These are phyloP conservation scores for Myochromella boudieri DNA, from an alignment of 768 basidiomycete genomes.

Conservation along the genomic window DNA sequence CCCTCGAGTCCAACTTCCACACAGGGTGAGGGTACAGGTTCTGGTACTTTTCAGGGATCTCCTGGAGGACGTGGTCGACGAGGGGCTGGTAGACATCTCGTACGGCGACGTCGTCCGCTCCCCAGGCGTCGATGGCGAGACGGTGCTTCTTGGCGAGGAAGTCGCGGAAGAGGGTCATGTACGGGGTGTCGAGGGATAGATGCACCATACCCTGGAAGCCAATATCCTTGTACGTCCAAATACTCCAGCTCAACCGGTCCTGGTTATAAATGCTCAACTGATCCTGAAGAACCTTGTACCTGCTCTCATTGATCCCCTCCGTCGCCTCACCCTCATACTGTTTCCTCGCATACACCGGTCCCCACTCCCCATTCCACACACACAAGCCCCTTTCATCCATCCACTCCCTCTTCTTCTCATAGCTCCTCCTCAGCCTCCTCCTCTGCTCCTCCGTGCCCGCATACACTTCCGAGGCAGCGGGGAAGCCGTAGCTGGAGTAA, in stretches of 20 bases:
- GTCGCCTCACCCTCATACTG: constrained; percentile 59
- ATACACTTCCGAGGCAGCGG: constrained; percentile 55
- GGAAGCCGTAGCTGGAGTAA: constrained; percentile 75
- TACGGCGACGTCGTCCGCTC: constrained; percentile 61
- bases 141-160: constrained; percentile 80
- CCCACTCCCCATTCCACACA: constrained; percentile 84
- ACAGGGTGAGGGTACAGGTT: constrained; percentile 62
- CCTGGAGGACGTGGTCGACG: constrained; percentile 56
- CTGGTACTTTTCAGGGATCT: constrained; percentile 51
- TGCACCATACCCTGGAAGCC: constrained; percentile 89
- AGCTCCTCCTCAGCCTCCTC: constrained; percentile 51
- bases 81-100: constrained; percentile 64
- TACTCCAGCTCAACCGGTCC: constrained; percentile 74
- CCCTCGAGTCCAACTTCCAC: constrained; percentile 58
- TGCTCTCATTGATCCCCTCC: constrained; percentile 61
- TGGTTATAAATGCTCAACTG: constrained; percentile 73
- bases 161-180: constrained; percentile 64
- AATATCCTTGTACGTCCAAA: constrained; percentile 88
- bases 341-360: constrained; percentile 74
- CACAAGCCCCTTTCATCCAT: constrained; percentile 66
- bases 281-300: constrained; percentile 69
- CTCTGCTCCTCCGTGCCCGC: constrained; percentile 52
- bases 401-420: constrained; percentile 76
- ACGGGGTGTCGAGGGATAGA: constrained; percentile 64
- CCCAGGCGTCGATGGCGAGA: constrained; percentile 78